Base-by-base conservation (phyloP, 1,284 basidiomycete genomes). In the Athelia psychrophila region DNA sequence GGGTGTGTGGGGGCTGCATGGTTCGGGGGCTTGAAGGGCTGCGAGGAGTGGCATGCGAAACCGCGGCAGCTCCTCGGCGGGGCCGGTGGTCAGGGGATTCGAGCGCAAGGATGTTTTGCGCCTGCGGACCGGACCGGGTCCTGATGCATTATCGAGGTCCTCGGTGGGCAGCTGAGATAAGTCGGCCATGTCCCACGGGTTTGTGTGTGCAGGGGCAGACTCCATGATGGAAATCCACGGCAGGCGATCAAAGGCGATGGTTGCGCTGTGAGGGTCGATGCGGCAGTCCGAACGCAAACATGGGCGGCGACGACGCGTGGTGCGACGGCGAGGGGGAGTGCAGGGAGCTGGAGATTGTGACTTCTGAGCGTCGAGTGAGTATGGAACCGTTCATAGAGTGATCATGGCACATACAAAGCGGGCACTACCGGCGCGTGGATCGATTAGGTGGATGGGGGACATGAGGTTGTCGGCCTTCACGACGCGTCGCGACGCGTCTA, bases 141-240 rank as follows among this genome's bases (percentile, higher is more conserved):
- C 54, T n/a, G 54, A 25, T 20, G 61, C 50, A 44, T 57, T 62
- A 24, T 53, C 1, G 32, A 44, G 46, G 27, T 52, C 64, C 53
- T 66, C 60, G 58, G 69, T 62, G 12, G 72, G 66, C 30, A 81
- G 58, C 58, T 75, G 77, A 25, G 77, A 83, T 48, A 85, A 76
- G 66, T 86, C 83, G 47, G 83, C 81, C 53, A 82, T 74, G 56
- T 84, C 79, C 58, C 68, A 72, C 24, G 66, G 65, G 56, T 68
- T 68, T 54, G 66, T 49, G 47, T 59, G 57, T 48, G 72, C 68
- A 38, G 74, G 68, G 0, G 76, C 55, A 40, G 65, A 56, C 47
- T 84, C 76, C 49, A 86, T 69, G 15, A 76, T 69, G 30, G 81
- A 72, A 51, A 83, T 79, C 83, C 84, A 86, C 13, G 83, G 79